Base-by-base conservation (phyloP, 305 asterid species). In the Fraxinus paxiana region DNA sequence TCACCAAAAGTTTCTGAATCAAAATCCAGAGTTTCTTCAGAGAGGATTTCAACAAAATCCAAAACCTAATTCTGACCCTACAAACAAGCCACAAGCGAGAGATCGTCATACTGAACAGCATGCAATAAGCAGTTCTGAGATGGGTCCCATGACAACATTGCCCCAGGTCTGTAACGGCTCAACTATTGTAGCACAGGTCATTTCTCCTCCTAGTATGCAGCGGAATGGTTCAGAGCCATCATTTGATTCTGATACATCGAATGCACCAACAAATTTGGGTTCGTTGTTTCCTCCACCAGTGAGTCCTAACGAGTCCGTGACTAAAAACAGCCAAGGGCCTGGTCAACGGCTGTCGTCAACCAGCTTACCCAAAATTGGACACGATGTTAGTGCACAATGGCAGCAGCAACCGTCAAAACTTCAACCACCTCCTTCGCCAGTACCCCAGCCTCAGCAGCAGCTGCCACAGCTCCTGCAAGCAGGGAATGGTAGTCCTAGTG, bases 151-250 rank as follows among this genome's bases (percentile, higher is more conserved):
- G 77, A 43, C 85, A 18, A 35, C 82, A 22, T 75, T 86, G 70
- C 86, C 84, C 73, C 86, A 79, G 84, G 79, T 80, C 76, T 75
- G 88, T 79, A 86, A 63, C 54, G 78, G 48, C 80, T 73, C 85
- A 77, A 69, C 83, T 76, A 83, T 73, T 54, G 81, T 28, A 12
- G 77, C 38, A 18, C 85, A 73, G 72, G 81, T 75, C 78, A 84
- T 80, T 80, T 85, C 86, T 65, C 65, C 87, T 1, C 79, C 78
- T 77, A 74, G 73, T 26, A 71, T 82, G 72, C 83, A 86, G 80
- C 75, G 82, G 89, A 85, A 89, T 83, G 85, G 88, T 88, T 84
- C 92, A 67, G 97, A 87, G 70, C 88, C 89, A 56, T 65, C 84
- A 33, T 67, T 83, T 77, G 96, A 88, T 82, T 80, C 91, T 67